Evolutionary conservation across 2,329 filamentous ascomycete species (phyloP), one percentile per base, ranked within the genome.

Genomic region (Aspergillus clavatus): DNA sequence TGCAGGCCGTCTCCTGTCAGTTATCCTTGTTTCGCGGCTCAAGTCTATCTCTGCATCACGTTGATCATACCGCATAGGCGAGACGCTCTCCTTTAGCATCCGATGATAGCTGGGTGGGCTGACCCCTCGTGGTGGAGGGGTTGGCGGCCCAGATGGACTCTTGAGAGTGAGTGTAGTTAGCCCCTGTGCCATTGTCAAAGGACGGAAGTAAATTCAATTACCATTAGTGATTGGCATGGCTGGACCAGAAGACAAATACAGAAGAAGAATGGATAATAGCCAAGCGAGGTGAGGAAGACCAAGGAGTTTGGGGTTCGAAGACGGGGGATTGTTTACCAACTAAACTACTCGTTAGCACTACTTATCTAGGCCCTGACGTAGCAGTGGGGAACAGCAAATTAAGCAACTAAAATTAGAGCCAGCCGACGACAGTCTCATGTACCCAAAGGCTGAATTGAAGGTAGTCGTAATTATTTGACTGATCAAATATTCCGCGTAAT

Each of bases 11-110:
- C 11, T 5, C 3, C 18, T 21, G 11, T 35, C 31, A 35, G 16
- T 18, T 18, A 21, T 35, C 16, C 5, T 35, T 3, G 4, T 18
- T 35, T 35, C 14, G 18, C 8, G 18, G 10, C 19, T 10, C 16
- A 24, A 24, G 4, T 10, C 40, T 26, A 19, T 11, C 5, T n/a
- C 41, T 22, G 22, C 3, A 19, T 16, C 48, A 7, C 10, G 39
- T 49, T 19, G 52, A 44, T 41, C 83, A 68, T 77, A 94, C 89
- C 50, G 91, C 89, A 69, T 98, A 98, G 48, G 89, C 86, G 71
- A 98, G 84, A 55, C 88, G 82, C 72, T 96, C 86, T 55, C 93
- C 91, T 69, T 95, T 95, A 52, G 84, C 72, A 68, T 97, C 91
- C 35, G 83, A 80, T 28, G 89, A 94, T 40, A 98, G 83, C 63